Evolutionary conservation across 768 basidiomycete genomes (phyloP), one percentile per base, ranked within the genome.

Genomic region (Brasilioporus rufonigricans): DNA sequence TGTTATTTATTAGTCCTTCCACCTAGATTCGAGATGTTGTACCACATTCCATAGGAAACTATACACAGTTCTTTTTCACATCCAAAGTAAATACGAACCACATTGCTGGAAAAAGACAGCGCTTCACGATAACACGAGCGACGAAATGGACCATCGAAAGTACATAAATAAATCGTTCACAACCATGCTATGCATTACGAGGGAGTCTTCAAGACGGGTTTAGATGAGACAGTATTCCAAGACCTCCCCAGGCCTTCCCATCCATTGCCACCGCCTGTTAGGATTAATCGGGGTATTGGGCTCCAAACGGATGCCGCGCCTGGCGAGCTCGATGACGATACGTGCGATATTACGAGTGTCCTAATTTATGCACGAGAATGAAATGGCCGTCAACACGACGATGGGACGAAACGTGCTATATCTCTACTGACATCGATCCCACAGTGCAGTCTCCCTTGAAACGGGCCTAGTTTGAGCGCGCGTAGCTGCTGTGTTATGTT

Each of bases 311-410:
- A 88, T 74, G 27, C 86, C 85, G 50, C 82, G 80, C 51, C 80
- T 72, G 13, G 86, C 86, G n/a, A 98, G 82, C 63, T 92, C 89
- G 47, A 81, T 73, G 38, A 96, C 68, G 56, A 99, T 85, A 32
- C 90, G 83, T 12, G 90, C 80, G 53, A 98, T 82, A 70, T 99
- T 99, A 29, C 90, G 86, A 33, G 91, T 81, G 72, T 99, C 94
- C 93, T 95, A 26, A 40, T 39, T 44, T 52, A 40, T 14, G 59
- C 56, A 51, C 24, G 23, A 63, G 47, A 43, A 19, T 33, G 41
- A 21, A 35, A 40, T 16, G 23, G n/a, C 7, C 12, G 56, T 62
- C 48, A 59, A 39, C 36, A 52, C 29, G 27, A 29, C 10, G 44
- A 35, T 44, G 38, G 18, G 23, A 44, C 23, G 31, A 39, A 44